Evolutionary conservation across 2,329 filamentous ascomycete genomes (phyloP), one percentile per base, ranked within the genome.

Genomic region (Chrysosporium queenslandicum): DNA sequence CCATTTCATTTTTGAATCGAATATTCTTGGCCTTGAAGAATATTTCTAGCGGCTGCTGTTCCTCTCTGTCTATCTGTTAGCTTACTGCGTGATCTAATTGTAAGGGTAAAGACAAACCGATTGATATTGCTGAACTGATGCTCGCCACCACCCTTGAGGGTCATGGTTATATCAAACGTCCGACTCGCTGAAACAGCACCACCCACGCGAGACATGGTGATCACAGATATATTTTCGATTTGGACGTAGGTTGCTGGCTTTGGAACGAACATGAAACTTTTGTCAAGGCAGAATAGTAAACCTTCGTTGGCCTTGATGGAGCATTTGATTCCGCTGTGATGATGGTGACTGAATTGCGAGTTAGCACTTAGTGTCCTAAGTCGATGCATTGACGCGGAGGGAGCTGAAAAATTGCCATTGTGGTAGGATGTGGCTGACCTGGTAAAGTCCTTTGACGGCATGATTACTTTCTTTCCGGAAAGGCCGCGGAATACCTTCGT

Each of bases 271-370:
- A 98, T 94, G 70, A 98, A 94, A 6, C 90, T 91, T 73, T 96
- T 96, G 71, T 98, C 92, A 60, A 98, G 74, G 68, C 90, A 96
- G 79, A 94, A 98, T 47, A 98, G 76, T 66, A 95, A 90, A 55
- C 94, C 92, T 73, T 98, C 92, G 69, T 94, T 96, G 50, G 94
- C 94, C 73, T 98, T 98, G 80, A 98, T 96, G n/a, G 90, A 94
- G 71, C 92, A 98, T 74, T 98, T 98, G 71, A 98, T 94, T 54
- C 92, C 92, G 60, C 84, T 87, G 69, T 96, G 90, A 63, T 86
- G 82, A 67, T 95, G 89, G 72, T 97, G 92, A 60, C 86, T 68
- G 40, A 55, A 69, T 74, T 53, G 40, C 27, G 42, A 25, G 52
- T 57, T 50, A 59, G 53, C 49, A 32, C 36, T 32, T 45, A 36